A percentile compares a stretch with the other conserved stretches of the same genome.
Conservation (phyloP, 2,329 filamentous ascomycete genomes). For the Raffaelea deltoideospora region DNA sequence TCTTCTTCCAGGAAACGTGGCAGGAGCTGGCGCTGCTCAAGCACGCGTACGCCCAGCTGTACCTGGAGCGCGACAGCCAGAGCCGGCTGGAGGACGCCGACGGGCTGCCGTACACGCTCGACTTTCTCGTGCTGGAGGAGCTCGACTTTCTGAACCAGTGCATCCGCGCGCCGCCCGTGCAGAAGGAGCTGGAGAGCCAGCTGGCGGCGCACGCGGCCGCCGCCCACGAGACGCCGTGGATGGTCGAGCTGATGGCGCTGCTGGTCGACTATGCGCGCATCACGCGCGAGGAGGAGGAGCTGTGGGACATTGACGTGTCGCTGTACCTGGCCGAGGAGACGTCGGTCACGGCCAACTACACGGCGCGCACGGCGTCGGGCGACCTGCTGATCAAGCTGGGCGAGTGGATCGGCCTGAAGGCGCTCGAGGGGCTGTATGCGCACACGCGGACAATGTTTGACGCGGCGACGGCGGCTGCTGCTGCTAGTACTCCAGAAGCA, state of each 20-base stretch:
- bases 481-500: too few species aligned
- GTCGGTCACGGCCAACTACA: conserved; percentile 90
- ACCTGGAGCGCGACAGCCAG: conserved; percentile 73
- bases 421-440: conserved; percentile 63
- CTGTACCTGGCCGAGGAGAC: conserved; percentile 92
- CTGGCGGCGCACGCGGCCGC: conserved; percentile 38
- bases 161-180: conserved; percentile 74
- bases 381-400: conserved; percentile 86
- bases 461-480: background rate
- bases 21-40: conserved; percentile 66
- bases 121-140: conserved; percentile 86
- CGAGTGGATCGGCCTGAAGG: conserved; percentile 68
- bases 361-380: conserved; percentile 79
- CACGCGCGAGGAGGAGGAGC: conserved; percentile 76
- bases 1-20: conserved; percentile 80
- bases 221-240: conserved; percentile 57
- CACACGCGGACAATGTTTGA: conserved; percentile 64
- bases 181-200: conserved; percentile 74
- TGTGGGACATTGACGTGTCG: conserved; percentile 96
- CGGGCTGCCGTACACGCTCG: conserved; percentile 82
- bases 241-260: conserved; percentile 76
- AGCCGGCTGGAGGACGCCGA: conserved; percentile 82
- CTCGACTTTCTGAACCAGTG: conserved; percentile 89
- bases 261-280: conserved; percentile 79
- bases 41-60: conserved; percentile 62